These are phyloP conservation scores for Sordariomycetes sp. DNA, from an alignment of 2,329 filamentous ascomycete species.

Conservation along the genomic window DNA sequence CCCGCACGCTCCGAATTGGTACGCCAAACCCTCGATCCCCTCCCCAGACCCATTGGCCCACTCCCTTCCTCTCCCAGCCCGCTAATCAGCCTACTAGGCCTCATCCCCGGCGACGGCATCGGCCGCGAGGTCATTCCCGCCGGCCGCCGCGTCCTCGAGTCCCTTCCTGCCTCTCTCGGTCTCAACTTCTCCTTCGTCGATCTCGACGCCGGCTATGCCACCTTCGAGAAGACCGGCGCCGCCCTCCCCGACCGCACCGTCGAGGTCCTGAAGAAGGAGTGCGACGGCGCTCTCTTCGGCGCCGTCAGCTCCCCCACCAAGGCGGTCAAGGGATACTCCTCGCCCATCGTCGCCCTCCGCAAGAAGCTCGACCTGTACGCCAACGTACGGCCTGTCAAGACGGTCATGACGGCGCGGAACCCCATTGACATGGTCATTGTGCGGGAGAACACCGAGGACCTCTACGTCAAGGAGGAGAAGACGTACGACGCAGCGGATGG, in stretches of 20 bases:
- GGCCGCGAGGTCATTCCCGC: constrained; percentile 96
- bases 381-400: constrained; percentile 94
- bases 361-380: constrained; percentile 93
- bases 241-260: constrained; percentile 88
- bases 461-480: constrained; percentile 94
- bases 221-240: constrained; percentile 78
- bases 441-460: constrained; percentile 95
- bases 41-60: constrained; percentile 59
- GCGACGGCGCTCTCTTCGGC: constrained; percentile 91
- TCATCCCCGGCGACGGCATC: constrained; percentile 97
- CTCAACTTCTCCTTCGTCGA: constrained; percentile 91
- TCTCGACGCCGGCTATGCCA: constrained; percentile 85
- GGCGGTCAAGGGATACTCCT: constrained; percentile 89
- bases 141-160: constrained; percentile 81
- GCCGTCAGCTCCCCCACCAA: constrained; percentile 82
- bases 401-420: constrained; percentile 47
- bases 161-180: constrained; percentile 78
- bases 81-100: constrained; percentile 41
- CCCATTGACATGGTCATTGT: constrained; percentile 96
- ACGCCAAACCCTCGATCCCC: constrained; percentile 30
- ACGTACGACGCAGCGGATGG: constrained; percentile 60
- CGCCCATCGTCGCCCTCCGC: constrained; percentile 89
- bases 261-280: constrained; percentile 76
- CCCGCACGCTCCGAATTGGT: constrained; percentile 57
- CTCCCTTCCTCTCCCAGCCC: not conserved